Conservation (phyloP, 176 grass and related monocot genomes). For the Oryza coarctata region DNA sequence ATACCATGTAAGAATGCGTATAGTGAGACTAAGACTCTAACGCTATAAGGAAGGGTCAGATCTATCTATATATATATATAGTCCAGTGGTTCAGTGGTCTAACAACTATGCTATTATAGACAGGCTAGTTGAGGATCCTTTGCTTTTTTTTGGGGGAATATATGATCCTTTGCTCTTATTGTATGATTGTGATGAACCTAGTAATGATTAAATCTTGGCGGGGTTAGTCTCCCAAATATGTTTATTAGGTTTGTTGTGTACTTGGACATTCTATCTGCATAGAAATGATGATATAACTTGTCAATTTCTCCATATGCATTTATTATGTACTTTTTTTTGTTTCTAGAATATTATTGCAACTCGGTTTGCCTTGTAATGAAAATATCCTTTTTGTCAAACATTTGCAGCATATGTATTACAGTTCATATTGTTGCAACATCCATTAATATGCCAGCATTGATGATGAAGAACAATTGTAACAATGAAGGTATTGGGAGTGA, state of each 20-base stretch:
- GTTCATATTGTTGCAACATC: background rate
- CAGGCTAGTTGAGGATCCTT: background rate
- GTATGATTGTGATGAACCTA: background rate
- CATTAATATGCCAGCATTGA: slow-evolving; percentile 29
- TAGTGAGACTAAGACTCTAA: too few relatives aligned
- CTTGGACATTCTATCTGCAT: background rate
- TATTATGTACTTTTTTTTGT: background rate
- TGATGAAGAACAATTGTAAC: slow-evolving; percentile 28
- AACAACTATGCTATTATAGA: background rate
- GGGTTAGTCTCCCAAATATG: background rate
- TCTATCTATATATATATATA: too few relatives aligned
- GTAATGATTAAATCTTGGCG: background rate
- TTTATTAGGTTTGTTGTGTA: background rate
- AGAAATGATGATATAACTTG: background rate
- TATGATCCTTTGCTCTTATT: background rate
- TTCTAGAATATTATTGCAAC: background rate
- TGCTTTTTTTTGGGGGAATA: too few relatives aligned
- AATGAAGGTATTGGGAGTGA: background rate
- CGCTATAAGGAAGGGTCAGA: too few relatives aligned
- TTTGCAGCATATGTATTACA: background rate
- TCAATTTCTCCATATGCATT: background rate
- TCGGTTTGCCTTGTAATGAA: background rate
- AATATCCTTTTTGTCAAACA: background rate
- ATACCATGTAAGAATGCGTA: too few relatives aligned
- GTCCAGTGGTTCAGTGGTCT: too few relatives aligned